Evolutionary conservation across 768 basidiomycete genomes (phyloP), one percentile per base, ranked within the genome.

Genomic region (Boletus rubropictus): DNA sequence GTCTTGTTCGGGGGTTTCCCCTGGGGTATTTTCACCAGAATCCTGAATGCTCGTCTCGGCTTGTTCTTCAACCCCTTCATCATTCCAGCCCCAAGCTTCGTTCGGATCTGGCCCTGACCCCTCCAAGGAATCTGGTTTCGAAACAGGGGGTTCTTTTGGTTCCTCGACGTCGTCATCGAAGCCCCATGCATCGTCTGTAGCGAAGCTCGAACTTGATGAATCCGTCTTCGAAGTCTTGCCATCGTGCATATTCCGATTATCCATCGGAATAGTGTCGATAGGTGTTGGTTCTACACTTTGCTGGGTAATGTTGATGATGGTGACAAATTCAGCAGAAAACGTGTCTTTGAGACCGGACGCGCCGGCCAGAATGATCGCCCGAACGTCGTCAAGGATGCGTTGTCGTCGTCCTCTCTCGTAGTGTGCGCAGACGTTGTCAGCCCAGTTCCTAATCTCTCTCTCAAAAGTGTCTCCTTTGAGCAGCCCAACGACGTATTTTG

Each of bases 51-150:
- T 42, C 14, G 71, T 72, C 12, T 58, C 44, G 4, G 63, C 49
- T 25, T 64, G 64, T 36, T 56, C 66, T n/a, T 65, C 52, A n/a
- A 48, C 34, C 20, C 27, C 3, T 39, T 64, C 71, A 25, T 80
- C 79, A 32, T 86, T 81, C 81, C 81, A 88, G 3, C 82, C 89
- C 88, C 89, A 90, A 1, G 85, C 80, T 54, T 84, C 81, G 14
- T 64, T 69, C 8, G 78, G 64, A 52, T 79, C 55, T 12, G 70
- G 63, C 21, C 73, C 73, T 5, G 58, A 42, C 22, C 59, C 56
- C 44, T 43, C 48, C 29, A 20, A 50, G 5, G 54, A 49, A 29
- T 52, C 59, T 5, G 50, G 45, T 41, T 63, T 62, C 27, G 50
- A 41, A 37, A 50, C 39, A 18, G 51, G 48, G 5, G 38, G 10